Base-by-base conservation (phyloP, 208 protist genomes). In the Tetramitus jugosus region DNA sequence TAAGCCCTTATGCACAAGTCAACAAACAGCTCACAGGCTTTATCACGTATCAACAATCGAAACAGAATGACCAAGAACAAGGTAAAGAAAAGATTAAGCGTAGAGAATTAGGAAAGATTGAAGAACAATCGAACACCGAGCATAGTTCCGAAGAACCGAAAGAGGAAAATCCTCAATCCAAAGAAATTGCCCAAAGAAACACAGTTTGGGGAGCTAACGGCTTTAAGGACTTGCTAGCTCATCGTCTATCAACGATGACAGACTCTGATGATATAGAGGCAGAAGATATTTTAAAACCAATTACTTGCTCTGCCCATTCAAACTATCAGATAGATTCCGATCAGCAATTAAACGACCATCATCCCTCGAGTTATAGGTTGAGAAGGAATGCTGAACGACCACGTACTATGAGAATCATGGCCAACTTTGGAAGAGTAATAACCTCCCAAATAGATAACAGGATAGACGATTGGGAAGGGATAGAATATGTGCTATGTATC, bases 401-500 rank as follows among this genome's bases (percentile, higher is more conserved):
- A 3, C 31, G 23, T 43, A 45, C 62, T 13, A 69, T 69, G 62
- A 43, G 43, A 29, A 69, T 69, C 26, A 69, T 69, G 62, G 33
- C 62, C 1, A 69, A 29, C 31, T 13, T 69, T 39, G 62, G 62
- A 45, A 56, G 49, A 56, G 20, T 56, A 26, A 26, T 56, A 10
- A 20, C 10, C 10, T 26, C 10, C 20, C 14, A 56, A 56, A 56
- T 56, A 56, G 2, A 7, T 43, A 69, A 29, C 26, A 8, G 33
- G 14, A 43, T 37, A 7, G 62, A 29, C 43, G n/a, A 6, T 31
- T 69, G 62, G 62, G 33, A 69, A n/a, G 62, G 62, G 43, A 43
- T 43, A 17, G 62, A 69, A 69, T 69, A 69, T 43, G 26, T 29
- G 7, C 26, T 69, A 43, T 69, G 62, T 69, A 69, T 69, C 1